These are phyloP conservation scores for Cryptococcus deneoformans DNA, from an alignment of 1,284 basidiomycete species.

Conservation along the genomic window DNA sequence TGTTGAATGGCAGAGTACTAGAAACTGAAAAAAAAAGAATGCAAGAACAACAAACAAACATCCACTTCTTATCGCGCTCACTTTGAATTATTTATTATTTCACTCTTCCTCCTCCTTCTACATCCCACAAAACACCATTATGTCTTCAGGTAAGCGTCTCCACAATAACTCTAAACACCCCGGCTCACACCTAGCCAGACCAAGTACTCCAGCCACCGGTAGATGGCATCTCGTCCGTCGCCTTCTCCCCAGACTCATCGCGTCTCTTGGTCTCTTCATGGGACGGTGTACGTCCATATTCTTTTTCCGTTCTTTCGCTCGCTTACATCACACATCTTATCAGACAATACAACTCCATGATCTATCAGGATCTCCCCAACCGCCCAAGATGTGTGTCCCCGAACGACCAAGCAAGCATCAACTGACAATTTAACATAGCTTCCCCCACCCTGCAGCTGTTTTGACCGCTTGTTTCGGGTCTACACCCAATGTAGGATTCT, in stretches of 20 bases:
- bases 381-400: conserved; percentile 29
- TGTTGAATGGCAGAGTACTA: conserved; percentile 5
- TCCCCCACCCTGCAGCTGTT: conserved; percentile 45
- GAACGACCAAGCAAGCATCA: conserved; percentile 4
- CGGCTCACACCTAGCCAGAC: conserved; percentile 27
- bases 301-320: no score
- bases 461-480: conserved; percentile 49
- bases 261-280: conserved; percentile 77
- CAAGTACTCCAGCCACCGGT: conserved; percentile 60
- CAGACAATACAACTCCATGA: conserved; percentile 48
- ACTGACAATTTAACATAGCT: conserved; percentile 17
- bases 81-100: neutral
- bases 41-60: conserved; percentile 1
- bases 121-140: conserved; percentile 7
- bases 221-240: conserved; percentile 76
- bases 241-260: conserved; percentile 77
- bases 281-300: conserved; percentile 67
- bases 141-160: conserved; percentile 31
- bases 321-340: no score
- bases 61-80: neutral
- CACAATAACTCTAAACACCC: neutral
- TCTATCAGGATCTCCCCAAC: conserved; percentile 30
- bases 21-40: neutral
- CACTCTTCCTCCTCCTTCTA: conserved; percentile 1
- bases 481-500: conserved; percentile 43